Conservation (phyloP, 2,329 filamentous ascomycete species). For the Exophiala xenobiotica region DNA sequence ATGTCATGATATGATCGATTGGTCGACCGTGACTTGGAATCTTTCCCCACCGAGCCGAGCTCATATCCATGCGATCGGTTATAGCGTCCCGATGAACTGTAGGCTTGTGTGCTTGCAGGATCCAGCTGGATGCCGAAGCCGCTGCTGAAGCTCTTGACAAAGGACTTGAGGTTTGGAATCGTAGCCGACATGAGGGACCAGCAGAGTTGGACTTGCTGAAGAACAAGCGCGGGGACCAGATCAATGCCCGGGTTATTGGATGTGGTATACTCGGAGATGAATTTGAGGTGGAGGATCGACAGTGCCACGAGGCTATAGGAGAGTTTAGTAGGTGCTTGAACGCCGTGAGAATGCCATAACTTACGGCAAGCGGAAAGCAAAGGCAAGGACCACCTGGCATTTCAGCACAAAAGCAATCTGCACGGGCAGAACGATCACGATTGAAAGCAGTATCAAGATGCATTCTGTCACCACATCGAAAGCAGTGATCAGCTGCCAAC, state of each 20-base stretch:
- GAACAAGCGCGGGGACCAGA: slow-evolving; percentile 36
- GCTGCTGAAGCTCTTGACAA: slow-evolving; percentile 43
- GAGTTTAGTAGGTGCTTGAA: slow-evolving; percentile 1
- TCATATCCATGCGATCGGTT: slow-evolving; percentile 11
- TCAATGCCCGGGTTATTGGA: slow-evolving; percentile 35
- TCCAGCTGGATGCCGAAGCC: slow-evolving; percentile 35
- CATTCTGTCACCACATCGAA: slow-evolving; percentile 39
- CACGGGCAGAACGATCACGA: slow-evolving; percentile 31
- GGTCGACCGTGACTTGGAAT: slow-evolving; percentile 14
- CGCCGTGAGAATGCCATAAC: slow-evolving; percentile 7
- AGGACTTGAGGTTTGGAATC: slow-evolving; percentile 43
- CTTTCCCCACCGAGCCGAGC: slow-evolving; percentile 15
- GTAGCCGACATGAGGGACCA: slow-evolving; percentile 45
- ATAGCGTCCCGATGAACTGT: slow-evolving; percentile 14
- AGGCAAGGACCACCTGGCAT: slow-evolving; percentile 37
- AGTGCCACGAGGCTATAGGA: slow-evolving; percentile 35
- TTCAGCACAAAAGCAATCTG: slow-evolving; percentile 28
- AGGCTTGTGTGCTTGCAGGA: slow-evolving; percentile 17
- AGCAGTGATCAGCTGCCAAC: slow-evolving; percentile 41
- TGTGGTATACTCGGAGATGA: slow-evolving; percentile 32
- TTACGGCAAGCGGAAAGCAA: slow-evolving; percentile 40
- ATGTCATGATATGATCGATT: slow-evolving; percentile 18
- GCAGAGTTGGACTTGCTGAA: slow-evolving; percentile 41
- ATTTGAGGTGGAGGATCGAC: slow-evolving; percentile 38
- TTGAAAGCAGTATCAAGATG: slow-evolving; percentile 27